These are phyloP conservation scores for Penicillium sp. DNA, from an alignment of 2,329 filamentous ascomycete genomes.

Conservation along the genomic window DNA sequence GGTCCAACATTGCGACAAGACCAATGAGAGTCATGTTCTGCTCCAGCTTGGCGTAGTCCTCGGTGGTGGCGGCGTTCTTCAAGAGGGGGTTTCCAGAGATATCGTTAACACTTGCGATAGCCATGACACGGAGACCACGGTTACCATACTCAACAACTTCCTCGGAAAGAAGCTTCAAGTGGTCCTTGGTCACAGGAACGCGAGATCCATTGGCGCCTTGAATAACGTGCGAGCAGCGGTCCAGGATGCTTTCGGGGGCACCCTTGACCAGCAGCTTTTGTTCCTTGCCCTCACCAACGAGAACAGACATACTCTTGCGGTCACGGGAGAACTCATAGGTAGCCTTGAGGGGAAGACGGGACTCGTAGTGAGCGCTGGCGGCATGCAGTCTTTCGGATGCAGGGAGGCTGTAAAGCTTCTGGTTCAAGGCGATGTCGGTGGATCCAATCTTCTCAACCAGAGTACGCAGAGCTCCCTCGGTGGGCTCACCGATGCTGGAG, in stretches of 20 bases:
- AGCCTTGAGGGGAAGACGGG: slow-evolving; percentile 68
- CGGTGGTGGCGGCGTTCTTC: slow-evolving; percentile 71
- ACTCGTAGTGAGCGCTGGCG: slow-evolving; percentile 81
- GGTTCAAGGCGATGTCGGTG: slow-evolving; percentile 61
- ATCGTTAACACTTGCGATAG: slow-evolving; percentile 79
- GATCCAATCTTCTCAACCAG: slow-evolving; percentile 94
- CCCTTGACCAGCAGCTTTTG: slow-evolving; percentile 93
- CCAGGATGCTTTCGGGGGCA: slow-evolving; percentile 89
- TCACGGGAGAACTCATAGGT: slow-evolving; percentile 97
- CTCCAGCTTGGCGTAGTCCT: slow-evolving; percentile 82
- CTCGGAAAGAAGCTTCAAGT: slow-evolving; percentile 67
- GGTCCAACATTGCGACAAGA: slow-evolving; percentile 93
- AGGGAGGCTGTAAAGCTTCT: slow-evolving; percentile 47
- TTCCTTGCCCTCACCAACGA: slow-evolving; percentile 67
- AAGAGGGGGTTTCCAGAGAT: slow-evolving; percentile 68
- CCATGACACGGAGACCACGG: slow-evolving; percentile 89
- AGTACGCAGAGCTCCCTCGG: slow-evolving; percentile 87
- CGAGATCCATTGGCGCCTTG: slow-evolving; percentile 75
- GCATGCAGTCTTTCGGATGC: slow-evolving; percentile 68
- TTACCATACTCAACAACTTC: slow-evolving; percentile 90
- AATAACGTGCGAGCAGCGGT: slow-evolving; percentile 80
- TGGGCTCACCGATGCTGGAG: slow-evolving; percentile 86
- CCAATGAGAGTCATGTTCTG: slow-evolving; percentile 93
- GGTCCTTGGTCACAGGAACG: slow-evolving; percentile 66
- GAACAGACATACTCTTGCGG: slow-evolving; percentile 98